Conservation (phyloP, 2,329 filamentous ascomycete species). For the Ceratocystis diversiconidia region DNA sequence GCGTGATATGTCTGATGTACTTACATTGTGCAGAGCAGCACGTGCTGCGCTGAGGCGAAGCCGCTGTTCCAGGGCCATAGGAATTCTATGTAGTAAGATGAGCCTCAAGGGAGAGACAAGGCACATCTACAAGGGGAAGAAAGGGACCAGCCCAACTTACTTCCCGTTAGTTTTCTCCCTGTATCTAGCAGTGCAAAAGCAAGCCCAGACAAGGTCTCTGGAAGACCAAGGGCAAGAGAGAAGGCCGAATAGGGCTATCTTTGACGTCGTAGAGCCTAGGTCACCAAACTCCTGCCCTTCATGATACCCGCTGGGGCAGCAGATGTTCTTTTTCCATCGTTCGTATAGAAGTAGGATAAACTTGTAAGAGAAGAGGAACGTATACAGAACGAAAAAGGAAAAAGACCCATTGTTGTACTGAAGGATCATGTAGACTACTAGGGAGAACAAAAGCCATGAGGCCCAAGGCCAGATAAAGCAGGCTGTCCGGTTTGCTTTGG, state of each 20-base stretch:
- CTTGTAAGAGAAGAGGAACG: neutral
- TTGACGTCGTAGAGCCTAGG: no score
- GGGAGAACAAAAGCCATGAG: neutral
- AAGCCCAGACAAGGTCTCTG: no score
- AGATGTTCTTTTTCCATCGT: no score
- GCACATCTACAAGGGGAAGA: neutral
- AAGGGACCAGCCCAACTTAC: neutral
- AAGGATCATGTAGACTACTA: neutral
- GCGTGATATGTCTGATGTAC: no score
- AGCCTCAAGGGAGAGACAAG: neutral
- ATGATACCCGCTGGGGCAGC: no score
- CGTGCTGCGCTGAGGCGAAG: neutral
- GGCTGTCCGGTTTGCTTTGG: neutral
- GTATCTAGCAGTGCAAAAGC: no score
- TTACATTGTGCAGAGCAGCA: no score
- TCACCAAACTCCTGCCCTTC: no score
- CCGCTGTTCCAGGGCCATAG: neutral
- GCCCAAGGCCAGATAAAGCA: neutral
- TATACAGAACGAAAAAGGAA: neutral
- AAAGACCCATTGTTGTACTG: neutral
- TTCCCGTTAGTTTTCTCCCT: no score
- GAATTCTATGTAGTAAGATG: neutral
- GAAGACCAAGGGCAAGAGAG: no score
- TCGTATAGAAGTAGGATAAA: neutral
- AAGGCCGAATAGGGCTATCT: no score